Evolutionary conservation across 371 early-diverging fungal genomes (phyloP).

Genomic region (Actinomortierella ambigua): DNA sequence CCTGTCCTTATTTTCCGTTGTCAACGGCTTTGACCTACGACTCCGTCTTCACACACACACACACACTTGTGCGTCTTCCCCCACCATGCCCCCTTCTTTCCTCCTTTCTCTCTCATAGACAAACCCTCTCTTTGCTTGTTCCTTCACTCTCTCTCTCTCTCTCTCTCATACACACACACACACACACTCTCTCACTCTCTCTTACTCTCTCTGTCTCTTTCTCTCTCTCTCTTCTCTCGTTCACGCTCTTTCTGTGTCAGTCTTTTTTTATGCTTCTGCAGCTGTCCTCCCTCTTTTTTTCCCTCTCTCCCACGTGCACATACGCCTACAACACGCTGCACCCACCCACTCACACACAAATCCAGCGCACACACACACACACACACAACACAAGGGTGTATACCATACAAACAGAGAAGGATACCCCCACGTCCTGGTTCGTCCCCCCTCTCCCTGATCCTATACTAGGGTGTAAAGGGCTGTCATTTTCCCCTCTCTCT

Average conservation of each 20-base stretch:
- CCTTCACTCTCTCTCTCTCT: not conserved
- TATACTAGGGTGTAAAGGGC: too few relatives aligned
- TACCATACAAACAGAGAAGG: too few relatives aligned
- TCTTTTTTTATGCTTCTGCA: not conserved
- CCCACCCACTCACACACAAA: too few relatives aligned
- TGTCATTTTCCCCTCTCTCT: too few relatives aligned
- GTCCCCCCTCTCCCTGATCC: too few relatives aligned
- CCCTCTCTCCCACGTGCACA: not conserved
- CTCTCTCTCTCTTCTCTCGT: not conserved
- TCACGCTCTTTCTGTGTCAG: not conserved
- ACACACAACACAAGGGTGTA: too few relatives aligned
- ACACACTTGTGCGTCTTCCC: too few relatives aligned
- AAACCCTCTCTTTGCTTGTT: constrained; percentile 1
- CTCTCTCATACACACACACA: not conserved
- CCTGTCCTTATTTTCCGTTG: not conserved
- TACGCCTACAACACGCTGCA: too few relatives aligned
- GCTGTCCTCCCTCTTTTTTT: not conserved
- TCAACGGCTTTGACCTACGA: constrained; percentile 1
- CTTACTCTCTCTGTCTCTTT: not conserved
- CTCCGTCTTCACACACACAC: constrained; percentile 4
- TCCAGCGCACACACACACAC: too few relatives aligned
- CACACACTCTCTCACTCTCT: not conserved
- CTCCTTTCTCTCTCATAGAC: not conserved
- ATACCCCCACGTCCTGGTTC: too few relatives aligned
- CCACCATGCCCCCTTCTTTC: not conserved